Base-by-base conservation (phyloP, 2,329 filamentous ascomycete genomes). In the Trichoderma sp. region DNA sequence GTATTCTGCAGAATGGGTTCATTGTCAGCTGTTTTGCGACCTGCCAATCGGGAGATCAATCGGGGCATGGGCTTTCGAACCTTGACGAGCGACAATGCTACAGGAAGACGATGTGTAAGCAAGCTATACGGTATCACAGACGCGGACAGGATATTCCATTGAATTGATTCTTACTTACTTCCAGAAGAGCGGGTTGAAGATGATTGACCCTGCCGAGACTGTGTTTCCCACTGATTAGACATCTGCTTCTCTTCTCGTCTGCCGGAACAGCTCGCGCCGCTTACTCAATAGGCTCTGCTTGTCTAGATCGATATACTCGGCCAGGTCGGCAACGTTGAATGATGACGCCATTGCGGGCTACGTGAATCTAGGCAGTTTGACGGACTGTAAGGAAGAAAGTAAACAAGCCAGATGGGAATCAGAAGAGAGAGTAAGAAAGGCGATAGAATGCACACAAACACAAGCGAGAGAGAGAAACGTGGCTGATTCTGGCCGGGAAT, bases 171-270 rank as follows among this genome's bases (percentile, higher is more conserved):
- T 9, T 43, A 43, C 93, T 86, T 87, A 97, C 95, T 99, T 99
- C 96, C 96, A 99, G 83, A 98, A 98, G n/a, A 96, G 91, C 26
- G 96, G 96, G 83, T 99, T 99, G 84, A 99, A 98, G 63, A 91
- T 88, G 83, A 99, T 97, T 68, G 93, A 88, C 70, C 86, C 87
- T 62, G 91, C 93, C 76, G 94, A 93, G 76, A 96, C 95, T 97
- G 71, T 63, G 71, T n/a, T 58, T 34, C 9, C 59, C 59, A 32
- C 43, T 32, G 36, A 63, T 73, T 71, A 73, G 70, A 66, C 53
- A 59, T 50, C 32, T 57, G 23, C 63, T 7, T 39, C 34, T 32
- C 23, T 55, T 17, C 9, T 32, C 9, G 43, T 28, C 28, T 43
- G 47, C 2, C 32, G 17, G 15, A 34, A 34, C 20, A 70, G 67